A percentile compares a stretch with the other conserved stretches of the same genome.
Conservation (phyloP, 2,329 filamentous ascomycete species). For the Alternaria arbusti region DNA sequence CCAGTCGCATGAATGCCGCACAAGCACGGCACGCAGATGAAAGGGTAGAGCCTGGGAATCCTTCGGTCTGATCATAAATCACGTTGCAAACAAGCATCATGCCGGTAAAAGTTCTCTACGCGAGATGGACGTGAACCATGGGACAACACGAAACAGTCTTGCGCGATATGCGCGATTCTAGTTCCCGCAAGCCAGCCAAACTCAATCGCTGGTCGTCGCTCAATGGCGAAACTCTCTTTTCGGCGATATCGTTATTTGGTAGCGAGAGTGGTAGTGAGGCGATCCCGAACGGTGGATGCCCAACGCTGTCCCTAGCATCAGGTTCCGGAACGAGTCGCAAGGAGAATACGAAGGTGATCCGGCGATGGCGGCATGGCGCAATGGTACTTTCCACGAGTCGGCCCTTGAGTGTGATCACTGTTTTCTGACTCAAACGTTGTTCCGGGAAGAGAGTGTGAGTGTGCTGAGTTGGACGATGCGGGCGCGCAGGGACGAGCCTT, state of each 20-base stretch:
- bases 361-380: slow-evolving; percentile 6
- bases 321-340: not conserved
- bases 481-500: slow-evolving; percentile 8
- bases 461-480: slow-evolving; percentile 6
- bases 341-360: not conserved
- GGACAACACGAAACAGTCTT: slow-evolving; percentile 12
- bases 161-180: slow-evolving; percentile 17
- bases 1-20: slow-evolving; percentile 1
- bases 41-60: slow-evolving; percentile 1
- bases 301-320: not conserved
- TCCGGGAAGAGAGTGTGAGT: slow-evolving; percentile 2
- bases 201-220: not conserved
- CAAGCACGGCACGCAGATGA: slow-evolving; percentile 1
- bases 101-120: slow-evolving; percentile 11
- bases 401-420: slow-evolving; percentile 1
- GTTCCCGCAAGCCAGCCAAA: slow-evolving; percentile 9
- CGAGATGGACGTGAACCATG: slow-evolving; percentile 2
- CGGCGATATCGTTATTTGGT: slow-evolving; percentile 1
- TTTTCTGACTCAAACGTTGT: slow-evolving; percentile 6
- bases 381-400: slow-evolving; percentile 9
- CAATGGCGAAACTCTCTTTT: slow-evolving; percentile 1
- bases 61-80: slow-evolving; percentile 14
- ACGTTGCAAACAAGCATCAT: slow-evolving; percentile 18
- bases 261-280: slow-evolving; percentile 11
- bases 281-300: not conserved